Percentiles rank a stretch among this genome's conserved stretches.
phyloP scores from a whole-genome alignment of 768 basidiomycete genomes.

The Cystobasidiopsis lactophilus region DNA sequence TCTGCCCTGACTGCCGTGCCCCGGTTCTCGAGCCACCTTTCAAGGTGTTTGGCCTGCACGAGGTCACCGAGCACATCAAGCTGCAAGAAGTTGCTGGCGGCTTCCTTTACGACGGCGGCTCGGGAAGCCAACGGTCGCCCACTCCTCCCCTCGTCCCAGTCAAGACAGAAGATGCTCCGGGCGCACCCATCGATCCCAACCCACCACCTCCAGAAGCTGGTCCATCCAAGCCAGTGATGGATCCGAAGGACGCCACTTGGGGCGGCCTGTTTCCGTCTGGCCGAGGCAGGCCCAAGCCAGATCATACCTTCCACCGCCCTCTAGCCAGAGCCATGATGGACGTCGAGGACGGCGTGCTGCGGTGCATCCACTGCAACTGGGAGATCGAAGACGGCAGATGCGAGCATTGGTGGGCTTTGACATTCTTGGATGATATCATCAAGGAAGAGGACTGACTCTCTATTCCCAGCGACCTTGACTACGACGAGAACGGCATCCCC shows the following conservation, averaged over 20 bases:
- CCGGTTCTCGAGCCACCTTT: neutral
- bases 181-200: neutral
- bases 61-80: neutral
- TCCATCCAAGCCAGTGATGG: neutral
- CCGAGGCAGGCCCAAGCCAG: neutral
- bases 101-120: neutral
- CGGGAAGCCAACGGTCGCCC: neutral
- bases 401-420: conserved; percentile 5
- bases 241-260: too few species aligned
- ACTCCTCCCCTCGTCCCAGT: neutral
- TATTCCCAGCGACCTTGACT: too few species aligned
- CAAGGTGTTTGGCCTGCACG: neutral
- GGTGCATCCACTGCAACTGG: conserved; percentile 10
- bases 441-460: too few species aligned
- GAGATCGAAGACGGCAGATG: conserved; percentile 10
- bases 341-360: conserved; percentile 5
- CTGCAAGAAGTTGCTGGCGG: neutral
- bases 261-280: too few species aligned
- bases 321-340: conserved; percentile 1
- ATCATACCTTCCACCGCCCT: neutral
- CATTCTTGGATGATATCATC: too few species aligned
- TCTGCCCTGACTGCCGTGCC: neutral
- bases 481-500: too few species aligned
- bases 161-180: neutral
- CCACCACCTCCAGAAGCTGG: neutral